Conservation (phyloP, 768 basidiomycete species). For the Suillus ampliporus region DNA sequence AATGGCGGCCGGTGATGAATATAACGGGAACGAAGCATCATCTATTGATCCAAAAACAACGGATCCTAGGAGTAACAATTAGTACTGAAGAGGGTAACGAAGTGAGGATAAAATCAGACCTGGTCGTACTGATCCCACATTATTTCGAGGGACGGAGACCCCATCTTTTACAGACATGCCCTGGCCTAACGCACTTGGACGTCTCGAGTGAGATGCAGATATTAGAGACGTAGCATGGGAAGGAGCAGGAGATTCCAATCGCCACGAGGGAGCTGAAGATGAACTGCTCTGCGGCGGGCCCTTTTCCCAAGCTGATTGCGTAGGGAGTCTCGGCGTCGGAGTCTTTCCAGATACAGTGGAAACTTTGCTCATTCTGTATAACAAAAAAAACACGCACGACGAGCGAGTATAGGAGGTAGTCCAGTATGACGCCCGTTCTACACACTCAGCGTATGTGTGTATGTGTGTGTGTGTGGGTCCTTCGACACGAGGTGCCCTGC, state of each 20-base stretch:
- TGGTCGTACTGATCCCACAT: constrained; percentile 69
- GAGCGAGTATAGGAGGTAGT: too few species aligned
- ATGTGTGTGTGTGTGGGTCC: too few species aligned
- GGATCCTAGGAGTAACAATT: constrained; percentile 48
- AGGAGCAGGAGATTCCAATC: constrained; percentile 79
- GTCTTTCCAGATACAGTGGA: constrained; percentile 76
- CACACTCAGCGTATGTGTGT: too few species aligned
- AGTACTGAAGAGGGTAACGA: constrained; percentile 4
- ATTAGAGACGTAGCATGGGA: constrained; percentile 45
- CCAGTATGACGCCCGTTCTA: too few species aligned
- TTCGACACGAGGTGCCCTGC: too few species aligned
- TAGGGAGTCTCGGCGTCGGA: constrained; percentile 71
- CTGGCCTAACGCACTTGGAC: constrained; percentile 74
- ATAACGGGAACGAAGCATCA: constrained; percentile 74
- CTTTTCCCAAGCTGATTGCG: constrained; percentile 89
- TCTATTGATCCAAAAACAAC: constrained; percentile 93
- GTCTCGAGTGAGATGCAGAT: constrained; percentile 70
- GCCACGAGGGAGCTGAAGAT: constrained; percentile 60
- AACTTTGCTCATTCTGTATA: constrained; percentile 93
- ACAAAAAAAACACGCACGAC: too few species aligned
- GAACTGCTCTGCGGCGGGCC: constrained; percentile 72
- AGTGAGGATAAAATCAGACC: constrained; percentile 46
- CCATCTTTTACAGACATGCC: constrained; percentile 80
- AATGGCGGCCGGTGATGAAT: constrained; percentile 78
- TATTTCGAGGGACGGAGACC: constrained; percentile 70